Evolutionary conservation across 768 basidiomycete species (phyloP), one percentile per base, ranked within the genome.

Genomic region (Clitopilus passeckerianus): DNA sequence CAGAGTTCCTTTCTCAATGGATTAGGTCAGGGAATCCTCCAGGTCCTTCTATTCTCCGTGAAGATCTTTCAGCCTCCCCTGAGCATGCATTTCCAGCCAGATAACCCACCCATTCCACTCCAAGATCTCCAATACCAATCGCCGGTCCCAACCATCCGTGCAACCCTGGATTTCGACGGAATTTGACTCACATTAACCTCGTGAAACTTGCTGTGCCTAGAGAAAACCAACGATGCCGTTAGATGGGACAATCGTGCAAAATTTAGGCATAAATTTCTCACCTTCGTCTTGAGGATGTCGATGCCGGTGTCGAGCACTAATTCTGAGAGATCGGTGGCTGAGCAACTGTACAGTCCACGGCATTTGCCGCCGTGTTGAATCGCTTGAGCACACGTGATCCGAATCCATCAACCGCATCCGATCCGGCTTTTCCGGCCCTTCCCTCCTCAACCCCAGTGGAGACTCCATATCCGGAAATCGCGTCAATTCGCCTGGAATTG

Each of bases 271-370:
- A 33, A 2, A 10, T 24, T 44, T 33, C 46, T 50, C 5, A 50
- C 46, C 46, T 50, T 18, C 6, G 46, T 80, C 81, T 85, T 86
- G 84, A 81, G 75, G 80, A 77, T 80, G 79, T 80, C 76, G 78
- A 75, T 72, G 76, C 75, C 80, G 77, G 71, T 82, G 80, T 70
- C 72, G 70, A 68, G 70, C 60, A 65, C 68, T 60, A 64, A 65
- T 61, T 58, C 61, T 55, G 57, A 44, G n/a, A 63, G 59, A 63
- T 63, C 60, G 66, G 72, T 75, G 74, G 73, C 74, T 75, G 72
- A 68, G 63, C 62, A 76, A 74, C 77, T 79, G 65, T 58, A 59
- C 64, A 79, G 75, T 65, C 22, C 22, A 18, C 18, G 22, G 18
- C 46, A 18, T 50, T 50, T 50, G 46, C 46, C 46, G 46, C 27